phyloP scores from a whole-genome alignment of 2,329 filamentous ascomycete genomes.

The Ascochyta lentis region DNA sequence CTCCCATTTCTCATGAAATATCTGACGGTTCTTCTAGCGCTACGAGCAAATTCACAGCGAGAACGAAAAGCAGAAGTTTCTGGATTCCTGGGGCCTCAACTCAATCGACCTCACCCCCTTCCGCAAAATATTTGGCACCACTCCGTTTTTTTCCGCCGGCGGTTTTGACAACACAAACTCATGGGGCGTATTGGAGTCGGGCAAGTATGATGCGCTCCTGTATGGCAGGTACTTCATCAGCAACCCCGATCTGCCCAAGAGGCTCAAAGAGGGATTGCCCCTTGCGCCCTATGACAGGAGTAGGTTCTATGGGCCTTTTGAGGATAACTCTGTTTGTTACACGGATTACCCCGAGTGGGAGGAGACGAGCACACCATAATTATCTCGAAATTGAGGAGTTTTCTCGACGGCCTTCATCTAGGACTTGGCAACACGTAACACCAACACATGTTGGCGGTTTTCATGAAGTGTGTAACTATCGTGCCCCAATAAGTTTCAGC shows the following conservation, averaged over 20 bases:
- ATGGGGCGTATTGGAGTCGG: conserved; percentile 57
- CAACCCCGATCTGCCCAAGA: conserved; percentile 55
- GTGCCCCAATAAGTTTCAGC: too few relatives aligned
- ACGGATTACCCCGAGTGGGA: conserved; percentile 27
- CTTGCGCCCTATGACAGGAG: conserved; percentile 50
- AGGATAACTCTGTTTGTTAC: conserved; percentile 24
- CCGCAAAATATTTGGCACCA: conserved; percentile 58
- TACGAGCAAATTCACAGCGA: conserved; percentile 61
- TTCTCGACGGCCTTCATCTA: too few relatives aligned
- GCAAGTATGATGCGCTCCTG: conserved; percentile 44
- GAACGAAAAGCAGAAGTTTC: conserved; percentile 58
- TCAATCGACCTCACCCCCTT: conserved; percentile 57
- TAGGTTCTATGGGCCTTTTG: conserved; percentile 31
- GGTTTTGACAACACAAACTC: conserved; percentile 60
- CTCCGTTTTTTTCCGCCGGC: conserved; percentile 63
- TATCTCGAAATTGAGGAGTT: too few relatives aligned
- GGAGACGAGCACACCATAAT: conserved; percentile 4
- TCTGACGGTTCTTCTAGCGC: conserved; percentile 42
- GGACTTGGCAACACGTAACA: too few relatives aligned
- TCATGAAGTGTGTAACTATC: too few relatives aligned
- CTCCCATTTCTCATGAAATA: conserved; percentile 10
- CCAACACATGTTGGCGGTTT: too few relatives aligned
- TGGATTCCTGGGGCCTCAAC: conserved; percentile 56
- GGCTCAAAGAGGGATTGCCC: conserved; percentile 45
- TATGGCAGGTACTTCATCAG: conserved; percentile 55